Evolutionary conservation across 805 yeast genomes (phyloP), one percentile per base, ranked within the genome.

Genomic region (Scheffersomyces amazonensis): DNA sequence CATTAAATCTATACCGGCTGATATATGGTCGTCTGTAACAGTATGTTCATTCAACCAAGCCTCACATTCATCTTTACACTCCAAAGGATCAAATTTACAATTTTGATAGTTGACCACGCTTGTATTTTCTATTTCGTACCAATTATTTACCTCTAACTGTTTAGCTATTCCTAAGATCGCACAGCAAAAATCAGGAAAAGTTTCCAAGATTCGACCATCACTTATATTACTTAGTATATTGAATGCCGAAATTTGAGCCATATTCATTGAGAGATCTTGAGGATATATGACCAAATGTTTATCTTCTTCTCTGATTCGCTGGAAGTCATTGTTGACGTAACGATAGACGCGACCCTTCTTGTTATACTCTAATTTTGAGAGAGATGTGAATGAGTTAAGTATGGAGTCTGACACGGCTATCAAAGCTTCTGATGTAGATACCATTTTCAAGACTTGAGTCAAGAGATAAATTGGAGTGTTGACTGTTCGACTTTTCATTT

Each of bases 331-430:
- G 48, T 71, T 66, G 34, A 74, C 70, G 36, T 71, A 66, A 35
- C 69, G 66, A 50, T 75, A 76, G 46, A 68, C 70, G 37, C 78
- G 55, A 9, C 80, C 80, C 38, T 71, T 70, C 40, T 64, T 66
- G 40, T 57, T 53, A 44, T 60, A 64, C 40, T 66, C 69, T 16
- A 63, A 52, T 32, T 60, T 57, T 36, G 59, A 58, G 27, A 69
- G 52, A 1, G 53, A 55, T 36, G 54, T 62, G 24, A 66, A 44
- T n/a, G 60, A 54, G 44, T 52, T 49, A n/a, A 69, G 56, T 18
- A 69, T 66, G 27, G 50, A 42, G 32, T 67, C 71, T 13, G 69
- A 51, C 2, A 66, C 55, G 2, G 53, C 52, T 2, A 69, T 48
- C 18, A 69, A 57, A 7, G 73, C 71, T 20, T 64, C 69, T 4